Percentiles rank a stretch among this genome's conserved stretches.
These are phyloP conservation scores for Alternaria arborescens DNA, from an alignment of 2,329 filamentous ascomycete species.

Conservation along the genomic window DNA sequence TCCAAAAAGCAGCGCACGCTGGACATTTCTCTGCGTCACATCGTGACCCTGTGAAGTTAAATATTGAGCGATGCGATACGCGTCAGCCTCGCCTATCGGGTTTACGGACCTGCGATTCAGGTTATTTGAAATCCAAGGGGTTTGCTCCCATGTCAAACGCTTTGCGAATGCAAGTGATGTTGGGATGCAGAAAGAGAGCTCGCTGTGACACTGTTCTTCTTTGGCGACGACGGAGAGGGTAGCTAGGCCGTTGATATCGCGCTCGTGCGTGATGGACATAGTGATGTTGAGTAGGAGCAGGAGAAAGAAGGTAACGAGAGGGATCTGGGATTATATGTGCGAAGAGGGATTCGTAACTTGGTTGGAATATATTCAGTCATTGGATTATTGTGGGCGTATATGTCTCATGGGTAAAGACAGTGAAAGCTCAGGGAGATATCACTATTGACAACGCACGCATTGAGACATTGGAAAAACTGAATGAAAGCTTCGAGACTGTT, in stretches of 20 bases:
- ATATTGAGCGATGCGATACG: conserved; percentile 14
- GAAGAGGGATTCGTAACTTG: neutral
- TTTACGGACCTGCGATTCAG: neutral
- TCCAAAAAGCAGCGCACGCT: conserved; percentile 22
- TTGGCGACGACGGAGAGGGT: neutral
- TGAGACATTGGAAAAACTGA: neutral
- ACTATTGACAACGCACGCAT: neutral
- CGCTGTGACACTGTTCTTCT: conserved; percentile 5
- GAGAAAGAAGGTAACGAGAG: neutral
- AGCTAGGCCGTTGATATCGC: conserved; percentile 3
- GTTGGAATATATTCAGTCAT: neutral
- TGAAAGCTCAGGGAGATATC: neutral
- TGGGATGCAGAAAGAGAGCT: conserved; percentile 27
- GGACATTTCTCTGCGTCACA: conserved; percentile 1
- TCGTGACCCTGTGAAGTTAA: neutral
- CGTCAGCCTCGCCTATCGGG: conserved; percentile 15
- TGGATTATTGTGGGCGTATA: neutral
- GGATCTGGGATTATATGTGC: neutral
- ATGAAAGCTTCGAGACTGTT: neutral
- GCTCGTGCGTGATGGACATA: conserved; percentile 8
- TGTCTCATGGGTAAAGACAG: neutral
- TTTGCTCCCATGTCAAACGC: conserved; percentile 33
- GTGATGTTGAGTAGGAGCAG: neutral
- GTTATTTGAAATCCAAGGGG: conserved; percentile 19
- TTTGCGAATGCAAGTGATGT: conserved; percentile 32